Evolutionary conservation across 2,329 filamentous ascomycete species (phyloP).

Genomic region (Stemphylium lycopersici): DNA sequence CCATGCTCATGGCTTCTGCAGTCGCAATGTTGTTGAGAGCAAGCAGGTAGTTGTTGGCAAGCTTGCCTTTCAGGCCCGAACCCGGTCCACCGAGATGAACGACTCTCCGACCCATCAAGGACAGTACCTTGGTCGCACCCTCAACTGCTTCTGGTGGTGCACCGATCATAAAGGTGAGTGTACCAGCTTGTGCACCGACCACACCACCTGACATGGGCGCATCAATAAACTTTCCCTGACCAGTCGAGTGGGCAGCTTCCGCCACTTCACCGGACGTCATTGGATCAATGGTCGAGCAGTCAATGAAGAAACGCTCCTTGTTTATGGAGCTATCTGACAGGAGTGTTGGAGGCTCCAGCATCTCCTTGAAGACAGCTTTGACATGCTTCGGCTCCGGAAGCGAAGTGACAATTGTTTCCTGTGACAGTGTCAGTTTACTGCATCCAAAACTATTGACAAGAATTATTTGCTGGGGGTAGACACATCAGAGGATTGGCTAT

Average conservation of each 20-base stretch:
- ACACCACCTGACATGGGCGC: constrained; percentile 97
- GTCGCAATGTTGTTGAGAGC: constrained; percentile 87
- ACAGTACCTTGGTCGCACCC: constrained; percentile 70
- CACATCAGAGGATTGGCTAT: constrained; percentile 77
- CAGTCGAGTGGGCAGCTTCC: constrained; percentile 67
- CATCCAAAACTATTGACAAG: constrained; percentile 3
- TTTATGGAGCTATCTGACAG: constrained; percentile 55
- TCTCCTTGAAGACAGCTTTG: constrained; percentile 77
- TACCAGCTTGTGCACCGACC: constrained; percentile 84
- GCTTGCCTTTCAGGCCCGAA: constrained; percentile 85
- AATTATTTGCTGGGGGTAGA: constrained; percentile 14
- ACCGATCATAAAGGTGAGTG: constrained; percentile 95
- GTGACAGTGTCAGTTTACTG: constrained; percentile 27
- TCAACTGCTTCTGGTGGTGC: constrained; percentile 66
- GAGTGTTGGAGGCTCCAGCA: constrained; percentile 67
- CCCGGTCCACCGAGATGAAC: constrained; percentile 86
- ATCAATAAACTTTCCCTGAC: constrained; percentile 82
- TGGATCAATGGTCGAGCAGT: constrained; percentile 96
- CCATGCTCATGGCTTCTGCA: constrained; percentile 71
- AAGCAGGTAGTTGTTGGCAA: constrained; percentile 96
- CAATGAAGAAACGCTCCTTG: constrained; percentile 81
- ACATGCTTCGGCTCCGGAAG: constrained; percentile 91
- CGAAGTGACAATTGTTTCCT: constrained; percentile 88
- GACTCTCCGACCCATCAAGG: constrained; percentile 84
- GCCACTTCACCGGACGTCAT: constrained; percentile 81